Evolutionary conservation across 2,329 filamentous ascomycete genomes (phyloP).

Genomic region (Cladosporium sp.): DNA sequence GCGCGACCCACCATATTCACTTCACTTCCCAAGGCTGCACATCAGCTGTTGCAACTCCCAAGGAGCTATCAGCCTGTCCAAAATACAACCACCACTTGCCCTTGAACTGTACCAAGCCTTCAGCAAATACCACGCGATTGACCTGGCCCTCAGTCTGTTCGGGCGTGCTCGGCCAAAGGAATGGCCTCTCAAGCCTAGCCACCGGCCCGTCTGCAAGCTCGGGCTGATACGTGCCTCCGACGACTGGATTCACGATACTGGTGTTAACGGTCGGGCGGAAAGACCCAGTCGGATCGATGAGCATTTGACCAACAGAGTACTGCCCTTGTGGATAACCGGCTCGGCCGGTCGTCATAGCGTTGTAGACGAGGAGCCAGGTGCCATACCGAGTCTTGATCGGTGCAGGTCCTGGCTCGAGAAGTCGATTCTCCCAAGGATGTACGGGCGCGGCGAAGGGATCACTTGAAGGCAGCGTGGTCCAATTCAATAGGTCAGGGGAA

Average conservation of each 20-base stretch:
- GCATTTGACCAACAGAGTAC: conserved; percentile 33
- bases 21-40: conserved; percentile 15
- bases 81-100: conserved; percentile 33
- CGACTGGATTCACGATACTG: conserved; percentile 15
- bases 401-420: conserved; percentile 33
- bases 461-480: conserved; percentile 20
- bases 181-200: conserved; percentile 29
- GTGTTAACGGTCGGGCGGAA: conserved; percentile 16
- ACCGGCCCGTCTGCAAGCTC: conserved; percentile 24
- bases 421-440: conserved; percentile 30
- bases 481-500: conserved; percentile 32
- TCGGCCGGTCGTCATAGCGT: conserved; percentile 26
- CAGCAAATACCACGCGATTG: conserved; percentile 30
- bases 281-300: conserved; percentile 26
- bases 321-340: conserved; percentile 26
- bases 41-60: conserved; percentile 17
- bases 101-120: conserved; percentile 32
- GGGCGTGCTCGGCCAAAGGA: conserved; percentile 25
- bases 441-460: conserved; percentile 24
- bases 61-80: conserved; percentile 24
- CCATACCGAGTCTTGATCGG: conserved; percentile 34
- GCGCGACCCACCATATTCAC: not conserved
- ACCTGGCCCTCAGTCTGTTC: conserved; percentile 31
- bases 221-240: conserved; percentile 17
- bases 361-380: conserved; percentile 31